Evolutionary conservation across 768 basidiomycete genomes (phyloP).

Genomic region (Tricholoma sp.): DNA sequence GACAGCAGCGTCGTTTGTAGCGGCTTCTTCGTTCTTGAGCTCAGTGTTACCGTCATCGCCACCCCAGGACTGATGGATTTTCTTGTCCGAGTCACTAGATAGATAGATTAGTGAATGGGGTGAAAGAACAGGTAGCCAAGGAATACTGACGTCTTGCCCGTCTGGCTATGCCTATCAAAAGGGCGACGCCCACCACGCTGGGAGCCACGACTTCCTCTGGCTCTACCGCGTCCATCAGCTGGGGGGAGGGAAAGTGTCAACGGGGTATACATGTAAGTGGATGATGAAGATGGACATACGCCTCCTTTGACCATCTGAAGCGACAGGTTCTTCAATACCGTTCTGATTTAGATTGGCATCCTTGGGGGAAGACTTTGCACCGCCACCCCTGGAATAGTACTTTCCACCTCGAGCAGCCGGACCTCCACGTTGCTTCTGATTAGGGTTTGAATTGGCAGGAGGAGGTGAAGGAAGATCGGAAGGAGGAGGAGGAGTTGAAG

Average conservation of each 20-base stretch:
- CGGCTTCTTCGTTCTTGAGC: conserved; percentile 75
- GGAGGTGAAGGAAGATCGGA: conserved; percentile 31
- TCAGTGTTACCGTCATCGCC: conserved; percentile 85
- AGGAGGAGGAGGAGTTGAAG: conserved; percentile 32
- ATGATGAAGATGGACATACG: conserved; percentile 22
- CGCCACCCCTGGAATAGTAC: conserved; percentile 64
- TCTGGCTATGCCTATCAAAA: conserved; percentile 83
- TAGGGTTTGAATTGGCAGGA: conserved; percentile 34
- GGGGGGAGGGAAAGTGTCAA: conserved; percentile 10
- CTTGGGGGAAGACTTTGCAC: conserved; percentile 32
- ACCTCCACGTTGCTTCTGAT: conserved; percentile 47
- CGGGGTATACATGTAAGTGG: neutral
- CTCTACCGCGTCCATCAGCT: conserved; percentile 50
- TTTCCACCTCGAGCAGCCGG: conserved; percentile 62
- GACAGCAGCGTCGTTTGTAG: conserved; percentile 60
- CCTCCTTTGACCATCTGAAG: conserved; percentile 30
- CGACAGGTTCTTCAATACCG: conserved; percentile 28
- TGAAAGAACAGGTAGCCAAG: conserved; percentile 2
- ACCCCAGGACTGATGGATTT: conserved; percentile 93
- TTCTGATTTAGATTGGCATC: conserved; percentile 37
- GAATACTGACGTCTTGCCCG: conserved; percentile 69
- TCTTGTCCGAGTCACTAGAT: conserved; percentile 88
- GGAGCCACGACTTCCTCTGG: conserved; percentile 40
- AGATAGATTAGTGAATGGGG: neutral
- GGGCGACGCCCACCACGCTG: conserved; percentile 63